Percentiles rank a stretch among this genome's conserved stretches.
phyloP scores from a whole-genome alignment of 1,284 basidiomycete genomes.

The Mycosarcoma maydis region DNA sequence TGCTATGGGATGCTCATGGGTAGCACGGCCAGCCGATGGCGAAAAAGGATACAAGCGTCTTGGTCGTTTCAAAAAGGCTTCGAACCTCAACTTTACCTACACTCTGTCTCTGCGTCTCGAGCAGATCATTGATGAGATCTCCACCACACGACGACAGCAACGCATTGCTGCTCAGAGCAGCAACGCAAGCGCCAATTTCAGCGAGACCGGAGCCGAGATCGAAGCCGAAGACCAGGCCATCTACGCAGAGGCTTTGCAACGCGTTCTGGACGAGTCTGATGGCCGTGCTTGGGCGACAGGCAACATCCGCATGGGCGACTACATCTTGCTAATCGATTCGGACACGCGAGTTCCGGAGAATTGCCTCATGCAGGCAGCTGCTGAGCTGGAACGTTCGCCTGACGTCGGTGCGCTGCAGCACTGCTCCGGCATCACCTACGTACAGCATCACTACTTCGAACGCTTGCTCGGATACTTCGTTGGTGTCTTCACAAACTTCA shows the following conservation, averaged over 20 bases:
- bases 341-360: conserved; percentile 86
- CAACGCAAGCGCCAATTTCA: not conserved
- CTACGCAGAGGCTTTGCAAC: conserved; percentile 1
- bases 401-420: conserved; percentile 85
- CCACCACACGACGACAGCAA: conserved; percentile 1
- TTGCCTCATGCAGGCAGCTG: conserved; percentile 83
- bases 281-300: conserved; percentile 67
- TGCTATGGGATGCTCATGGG: conserved; percentile 75
- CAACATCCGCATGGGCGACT: conserved; percentile 52
- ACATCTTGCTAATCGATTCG: conserved; percentile 71
- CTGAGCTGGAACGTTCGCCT: conserved; percentile 78
- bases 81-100: conserved; percentile 87
- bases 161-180: not conserved
- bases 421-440: conserved; percentile 84
- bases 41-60: conserved; percentile 79
- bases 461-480: conserved; percentile 82
- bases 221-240: not conserved
- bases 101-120: conserved; percentile 78
- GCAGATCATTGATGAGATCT: conserved; percentile 72
- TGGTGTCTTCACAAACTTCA: conserved; percentile 34
- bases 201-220: not conserved
- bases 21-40: conserved; percentile 75
- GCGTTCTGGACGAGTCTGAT: conserved; percentile 3
- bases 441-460: conserved; percentile 85
- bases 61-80: conserved; percentile 88